A percentile compares a stretch with the other conserved stretches of the same genome.
phyloP scores from a whole-genome alignment of 2,329 filamentous ascomycete species.

The Colletotrichum zoysiae region DNA sequence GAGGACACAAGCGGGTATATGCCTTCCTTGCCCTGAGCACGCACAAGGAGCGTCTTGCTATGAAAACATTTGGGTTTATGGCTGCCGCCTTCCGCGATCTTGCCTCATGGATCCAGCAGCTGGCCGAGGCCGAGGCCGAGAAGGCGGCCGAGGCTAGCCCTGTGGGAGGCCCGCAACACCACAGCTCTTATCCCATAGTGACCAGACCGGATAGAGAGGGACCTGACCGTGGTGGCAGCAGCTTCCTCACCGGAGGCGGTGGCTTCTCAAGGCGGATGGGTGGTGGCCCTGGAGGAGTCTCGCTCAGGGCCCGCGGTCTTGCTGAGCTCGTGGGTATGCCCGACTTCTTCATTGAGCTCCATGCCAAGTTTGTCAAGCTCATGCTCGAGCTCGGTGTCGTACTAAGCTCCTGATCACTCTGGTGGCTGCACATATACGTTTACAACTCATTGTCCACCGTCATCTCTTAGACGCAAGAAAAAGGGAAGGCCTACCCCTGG shows the following conservation, averaged over 20 bases:
- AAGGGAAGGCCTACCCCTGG: not conserved
- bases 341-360: constrained; percentile 77
- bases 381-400: constrained; percentile 70
- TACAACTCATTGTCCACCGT: not conserved
- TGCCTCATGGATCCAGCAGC: constrained; percentile 73
- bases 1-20: constrained; percentile 77
- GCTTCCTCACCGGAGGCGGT: constrained; percentile 68
- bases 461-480: not conserved
- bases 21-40: constrained; percentile 75
- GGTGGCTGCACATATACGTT: constrained; percentile 30
- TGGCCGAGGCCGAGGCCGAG: constrained; percentile 74
- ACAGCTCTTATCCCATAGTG: constrained; percentile 45
- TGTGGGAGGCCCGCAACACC: constrained; percentile 56
- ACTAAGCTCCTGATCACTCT: constrained; percentile 58
- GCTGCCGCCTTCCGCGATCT: constrained; percentile 73
- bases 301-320: constrained; percentile 70
- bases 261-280: constrained; percentile 71
- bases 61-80: constrained; percentile 75
- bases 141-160: constrained; percentile 60
- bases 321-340: constrained; percentile 75
- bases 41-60: constrained; percentile 73
- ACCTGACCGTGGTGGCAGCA: constrained; percentile 61
- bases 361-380: constrained; percentile 72
- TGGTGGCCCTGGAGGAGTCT: constrained; percentile 66
- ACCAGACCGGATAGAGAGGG: constrained; percentile 24